Conservation (phyloP, 176 grass and related monocot genomes). For the Dactylis glomerata region DNA sequence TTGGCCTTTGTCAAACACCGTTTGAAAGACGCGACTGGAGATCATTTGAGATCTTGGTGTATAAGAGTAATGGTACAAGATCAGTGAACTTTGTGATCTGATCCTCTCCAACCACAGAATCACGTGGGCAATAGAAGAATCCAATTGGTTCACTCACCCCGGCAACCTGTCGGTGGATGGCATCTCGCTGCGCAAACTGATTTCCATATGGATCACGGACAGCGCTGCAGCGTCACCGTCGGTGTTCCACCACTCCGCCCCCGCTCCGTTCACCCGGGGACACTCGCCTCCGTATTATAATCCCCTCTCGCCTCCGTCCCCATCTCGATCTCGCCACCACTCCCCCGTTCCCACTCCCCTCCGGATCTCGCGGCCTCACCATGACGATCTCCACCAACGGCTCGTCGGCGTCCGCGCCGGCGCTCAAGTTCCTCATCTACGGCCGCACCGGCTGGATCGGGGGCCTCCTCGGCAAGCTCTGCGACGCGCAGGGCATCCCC, state of each 20-base stretch:
- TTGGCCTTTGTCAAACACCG: too few relatives aligned
- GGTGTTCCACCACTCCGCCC: neutral
- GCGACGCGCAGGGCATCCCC: slow-evolving; percentile 49
- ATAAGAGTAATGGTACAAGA: neutral
- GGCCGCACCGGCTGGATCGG: slow-evolving; percentile 85
- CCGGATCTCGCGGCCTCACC: slow-evolving; percentile 32
- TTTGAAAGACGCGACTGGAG: too few relatives aligned
- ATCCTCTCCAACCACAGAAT: neutral
- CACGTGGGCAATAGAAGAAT: neutral
- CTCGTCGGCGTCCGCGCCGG: slow-evolving; percentile 17
- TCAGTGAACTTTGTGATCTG: neutral
- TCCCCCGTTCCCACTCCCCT: neutral
- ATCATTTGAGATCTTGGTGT: neutral
- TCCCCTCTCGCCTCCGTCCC: slow-evolving; percentile 13
- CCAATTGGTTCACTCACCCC: neutral
- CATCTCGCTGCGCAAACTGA: neutral
- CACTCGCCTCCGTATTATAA: slow-evolving; percentile 19
- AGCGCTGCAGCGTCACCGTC: slow-evolving; percentile 36
- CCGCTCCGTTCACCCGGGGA: neutral
- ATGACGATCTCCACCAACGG: slow-evolving; percentile 61
- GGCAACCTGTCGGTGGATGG: slow-evolving; percentile 25
- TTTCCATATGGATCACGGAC: neutral
- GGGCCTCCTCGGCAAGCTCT: slow-evolving; percentile 67
- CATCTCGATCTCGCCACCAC: slow-evolving; percentile 24
- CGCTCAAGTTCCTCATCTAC: slow-evolving; percentile 88